Conservation (phyloP, 106 monocot genomes). For the Platanthera guangdongensis region DNA sequence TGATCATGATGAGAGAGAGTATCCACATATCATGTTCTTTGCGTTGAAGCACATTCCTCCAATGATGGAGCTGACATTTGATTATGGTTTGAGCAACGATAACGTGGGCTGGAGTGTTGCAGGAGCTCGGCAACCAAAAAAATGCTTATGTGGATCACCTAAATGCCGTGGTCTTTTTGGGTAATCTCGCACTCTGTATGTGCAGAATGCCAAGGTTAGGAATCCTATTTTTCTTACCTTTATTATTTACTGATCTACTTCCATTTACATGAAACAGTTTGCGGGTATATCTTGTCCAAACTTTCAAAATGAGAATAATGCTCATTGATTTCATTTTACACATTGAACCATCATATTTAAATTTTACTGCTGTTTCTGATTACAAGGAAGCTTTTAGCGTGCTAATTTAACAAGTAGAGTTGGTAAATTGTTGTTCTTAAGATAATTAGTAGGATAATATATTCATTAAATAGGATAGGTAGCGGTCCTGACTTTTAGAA, state of each 20-base stretch:
- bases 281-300: too few species aligned
- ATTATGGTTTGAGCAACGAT: slow-evolving; percentile 44
- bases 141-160: slow-evolving; percentile 59
- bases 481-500: too few species aligned
- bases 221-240: neutral
- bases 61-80: slow-evolving; percentile 70
- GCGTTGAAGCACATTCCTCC: slow-evolving; percentile 78
- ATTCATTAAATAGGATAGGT: too few species aligned
- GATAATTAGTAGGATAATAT: too few species aligned
- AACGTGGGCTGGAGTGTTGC: neutral
- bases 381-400: too few species aligned
- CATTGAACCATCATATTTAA: too few species aligned
- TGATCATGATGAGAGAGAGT: slow-evolving; percentile 59
- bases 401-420: too few species aligned
- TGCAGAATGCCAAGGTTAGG: neutral
- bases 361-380: too few species aligned
- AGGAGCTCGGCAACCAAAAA: slow-evolving; percentile 24
- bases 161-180: slow-evolving; percentile 60
- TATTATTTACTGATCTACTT: neutral
- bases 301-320: too few species aligned
- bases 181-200: slow-evolving; percentile 3
- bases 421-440: too few species aligned
- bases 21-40: slow-evolving; percentile 79
- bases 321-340: too few species aligned
- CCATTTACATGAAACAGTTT: too few species aligned